Base-by-base conservation (phyloP, 2,329 filamentous ascomycete genomes). In the Raffaelea ambrosiae region DNA sequence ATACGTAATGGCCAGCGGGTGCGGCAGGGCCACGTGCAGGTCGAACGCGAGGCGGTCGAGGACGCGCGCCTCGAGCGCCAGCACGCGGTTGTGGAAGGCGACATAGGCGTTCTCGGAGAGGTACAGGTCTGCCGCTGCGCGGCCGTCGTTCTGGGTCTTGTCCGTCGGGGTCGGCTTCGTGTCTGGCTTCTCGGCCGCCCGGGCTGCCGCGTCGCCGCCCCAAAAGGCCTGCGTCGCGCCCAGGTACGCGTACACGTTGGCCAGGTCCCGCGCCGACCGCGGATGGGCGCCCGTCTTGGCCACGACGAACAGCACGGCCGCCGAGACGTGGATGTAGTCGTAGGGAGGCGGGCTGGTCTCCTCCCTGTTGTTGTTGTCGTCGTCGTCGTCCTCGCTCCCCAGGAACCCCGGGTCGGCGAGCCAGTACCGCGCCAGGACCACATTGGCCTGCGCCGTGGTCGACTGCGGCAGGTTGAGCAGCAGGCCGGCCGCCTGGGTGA, bases 1-100 rank as follows among this genome's bases (percentile, higher is more conserved):
- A 62, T 97, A 98, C 5, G 90, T 96, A 49, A 97, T 77, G 50
- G 87, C 87, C 14, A 97, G 77, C 0, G 86, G 78, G 60, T 97
- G 88, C 0, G 93, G 93, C 1, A 96, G 74, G 1, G 87, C 81
- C 11, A 94, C 87, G 56, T 93, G 87, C 2, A 84, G 86, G 58
- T 94, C 79, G 64, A 95, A 97, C 14, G 83, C 82, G 0, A 96
- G 72, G 0, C 80, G 74, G 51, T 81, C 80, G 2, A 97, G 74
- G 18, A 97, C 80, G 38, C 82, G 79, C 3, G 84, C 79, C 65
- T 98, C 93, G 43, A 83, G 76, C n/a, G 75, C 69, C 40, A 94
- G 74, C 5, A 97, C 72, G 14, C 74, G 72, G 19, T 71, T 66
- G 54, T 84, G 79, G 56, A 79, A 79, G 49, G 72, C 61, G 51